A percentile compares a stretch with the other conserved stretches of the same genome.
These are phyloP conservation scores for Telopea speciosissima DNA, from an alignment of 177 flowering plant genomes.

Conservation along the genomic window DNA sequence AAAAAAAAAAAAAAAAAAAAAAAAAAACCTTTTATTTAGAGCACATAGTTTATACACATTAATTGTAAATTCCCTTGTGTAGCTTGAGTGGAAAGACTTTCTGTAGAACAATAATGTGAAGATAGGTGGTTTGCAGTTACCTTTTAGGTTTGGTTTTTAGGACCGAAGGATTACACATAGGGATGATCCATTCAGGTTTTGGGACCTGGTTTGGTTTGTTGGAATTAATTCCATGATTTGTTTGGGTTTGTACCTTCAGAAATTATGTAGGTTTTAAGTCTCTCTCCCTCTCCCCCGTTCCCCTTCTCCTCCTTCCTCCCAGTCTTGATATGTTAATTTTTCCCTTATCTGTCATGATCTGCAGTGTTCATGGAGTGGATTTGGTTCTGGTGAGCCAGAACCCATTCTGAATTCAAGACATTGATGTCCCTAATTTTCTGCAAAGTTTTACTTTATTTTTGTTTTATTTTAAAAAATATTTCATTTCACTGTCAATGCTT, in stretches of 20 bases:
- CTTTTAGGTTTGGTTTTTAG: background rate
- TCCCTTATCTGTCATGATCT: background rate
- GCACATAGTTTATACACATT: background rate
- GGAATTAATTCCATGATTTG: too few relatives aligned
- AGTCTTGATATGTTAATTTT: too few relatives aligned
- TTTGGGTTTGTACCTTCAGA: too few relatives aligned
- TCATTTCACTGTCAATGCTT: background rate
- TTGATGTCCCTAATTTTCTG: background rate
- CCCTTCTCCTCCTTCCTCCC: too few relatives aligned
- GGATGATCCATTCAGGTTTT: too few relatives aligned
- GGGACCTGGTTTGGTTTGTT: too few relatives aligned
- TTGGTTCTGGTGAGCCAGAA: background rate
- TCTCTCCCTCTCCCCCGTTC: too few relatives aligned
- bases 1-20: background rate
- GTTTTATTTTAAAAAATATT: too few relatives aligned
- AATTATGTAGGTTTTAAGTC: too few relatives aligned
- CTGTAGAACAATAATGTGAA: background rate
- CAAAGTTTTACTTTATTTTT: too few relatives aligned
- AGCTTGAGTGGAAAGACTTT: background rate
- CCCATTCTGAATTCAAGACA: background rate
- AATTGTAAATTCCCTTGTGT: background rate
- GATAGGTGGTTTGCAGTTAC: background rate
- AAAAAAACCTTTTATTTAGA: background rate
- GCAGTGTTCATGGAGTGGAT: background rate
- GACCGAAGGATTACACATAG: background rate